A percentile compares a stretch with the other conserved stretches of the same genome.
Conservation (phyloP, 495 filamentous ascomycete species). For the Staphylotrichum tortipilum region DNA sequence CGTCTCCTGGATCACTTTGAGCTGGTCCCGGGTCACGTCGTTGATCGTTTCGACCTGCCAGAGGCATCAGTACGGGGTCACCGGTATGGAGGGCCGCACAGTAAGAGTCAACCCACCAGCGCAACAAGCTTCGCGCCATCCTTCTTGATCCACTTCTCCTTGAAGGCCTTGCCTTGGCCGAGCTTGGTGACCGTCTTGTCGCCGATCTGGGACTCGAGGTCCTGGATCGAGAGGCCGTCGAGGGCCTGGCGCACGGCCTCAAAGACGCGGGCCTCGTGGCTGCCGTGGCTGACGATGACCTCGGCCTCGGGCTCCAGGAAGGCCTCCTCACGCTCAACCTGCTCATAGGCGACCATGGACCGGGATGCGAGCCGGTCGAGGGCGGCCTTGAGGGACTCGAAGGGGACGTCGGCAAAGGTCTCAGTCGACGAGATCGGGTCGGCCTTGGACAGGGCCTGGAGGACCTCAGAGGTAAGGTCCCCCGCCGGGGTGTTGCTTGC, state of each 20-base stretch:
- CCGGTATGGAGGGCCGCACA: background rate
- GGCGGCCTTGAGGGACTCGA: constrained; percentile 70
- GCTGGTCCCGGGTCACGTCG: constrained; percentile 67
- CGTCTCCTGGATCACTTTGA: constrained; percentile 60
- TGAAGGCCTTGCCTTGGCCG: constrained; percentile 94
- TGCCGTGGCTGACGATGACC: constrained; percentile 71
- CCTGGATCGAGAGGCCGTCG: constrained; percentile 70
- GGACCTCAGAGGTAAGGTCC: constrained; percentile 56
- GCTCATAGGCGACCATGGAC: constrained; percentile 78
- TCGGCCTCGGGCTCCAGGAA: constrained; percentile 71
- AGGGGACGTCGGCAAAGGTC: constrained; percentile 65
- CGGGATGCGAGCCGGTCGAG: constrained; percentile 76
- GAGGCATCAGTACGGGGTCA: constrained; percentile 3
- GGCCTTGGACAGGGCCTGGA: constrained; percentile 57
- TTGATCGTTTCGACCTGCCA: constrained; percentile 55
- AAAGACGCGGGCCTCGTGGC: constrained; percentile 92
- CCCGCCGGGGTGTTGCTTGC: constrained; percentile 7
- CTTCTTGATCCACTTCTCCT: constrained; percentile 89
- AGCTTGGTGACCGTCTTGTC: constrained; percentile 79
- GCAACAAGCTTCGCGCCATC: constrained; percentile 40
- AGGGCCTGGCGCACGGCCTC: constrained; percentile 69
- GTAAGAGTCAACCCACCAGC: constrained; percentile 10
- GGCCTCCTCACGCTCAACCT: constrained; percentile 69
- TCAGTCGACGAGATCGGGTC: constrained; percentile 62
- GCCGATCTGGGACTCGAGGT: constrained; percentile 63